phyloP scores from a whole-genome alignment of 257 asterid genomes.

The Cynanchum wilfordii region DNA sequence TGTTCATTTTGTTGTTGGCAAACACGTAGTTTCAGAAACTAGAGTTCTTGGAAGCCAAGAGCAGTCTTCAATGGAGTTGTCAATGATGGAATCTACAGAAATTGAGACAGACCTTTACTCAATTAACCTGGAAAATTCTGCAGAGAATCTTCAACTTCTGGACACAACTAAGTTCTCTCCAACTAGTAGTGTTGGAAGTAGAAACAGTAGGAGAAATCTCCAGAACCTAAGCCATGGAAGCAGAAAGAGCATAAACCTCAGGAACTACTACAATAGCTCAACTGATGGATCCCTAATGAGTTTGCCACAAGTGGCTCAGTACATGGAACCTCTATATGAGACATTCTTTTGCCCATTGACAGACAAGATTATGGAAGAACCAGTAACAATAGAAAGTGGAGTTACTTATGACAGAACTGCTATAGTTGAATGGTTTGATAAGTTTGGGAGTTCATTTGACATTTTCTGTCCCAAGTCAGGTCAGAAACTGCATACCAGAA shows the following conservation, averaged over 20 bases:
- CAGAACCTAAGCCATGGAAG: constrained; percentile 26
- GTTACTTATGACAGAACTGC: constrained; percentile 61
- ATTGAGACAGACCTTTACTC: constrained; percentile 63
- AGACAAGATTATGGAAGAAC: constrained; percentile 69
- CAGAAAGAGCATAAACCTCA: constrained; percentile 15
- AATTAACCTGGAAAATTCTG: constrained; percentile 38
- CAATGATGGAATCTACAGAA: constrained; percentile 19
- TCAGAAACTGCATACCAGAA: constrained; percentile 40
- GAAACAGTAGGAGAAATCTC: not conserved
- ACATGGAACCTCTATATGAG: constrained; percentile 66
- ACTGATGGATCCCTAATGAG: constrained; percentile 32
- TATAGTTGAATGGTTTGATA: constrained; percentile 45
- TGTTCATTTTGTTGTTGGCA: constrained; percentile 25
- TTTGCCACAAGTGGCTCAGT: constrained; percentile 44
- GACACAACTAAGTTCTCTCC: constrained; percentile 24
- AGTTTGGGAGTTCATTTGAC: constrained; percentile 30
- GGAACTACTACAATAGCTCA: constrained; percentile 11
- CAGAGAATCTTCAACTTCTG: constrained; percentile 26
- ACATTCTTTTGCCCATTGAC: constrained; percentile 71
- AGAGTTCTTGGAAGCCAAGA: constrained; percentile 15
- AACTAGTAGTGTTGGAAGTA: not conserved
- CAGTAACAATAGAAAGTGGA: constrained; percentile 69
- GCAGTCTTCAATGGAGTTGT: constrained; percentile 10
- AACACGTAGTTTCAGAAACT: constrained; percentile 15
- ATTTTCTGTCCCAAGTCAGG: constrained; percentile 57